phyloP scores from a whole-genome alignment of 2,329 filamentous ascomycete species.

The Aspergillus chevalieri region DNA sequence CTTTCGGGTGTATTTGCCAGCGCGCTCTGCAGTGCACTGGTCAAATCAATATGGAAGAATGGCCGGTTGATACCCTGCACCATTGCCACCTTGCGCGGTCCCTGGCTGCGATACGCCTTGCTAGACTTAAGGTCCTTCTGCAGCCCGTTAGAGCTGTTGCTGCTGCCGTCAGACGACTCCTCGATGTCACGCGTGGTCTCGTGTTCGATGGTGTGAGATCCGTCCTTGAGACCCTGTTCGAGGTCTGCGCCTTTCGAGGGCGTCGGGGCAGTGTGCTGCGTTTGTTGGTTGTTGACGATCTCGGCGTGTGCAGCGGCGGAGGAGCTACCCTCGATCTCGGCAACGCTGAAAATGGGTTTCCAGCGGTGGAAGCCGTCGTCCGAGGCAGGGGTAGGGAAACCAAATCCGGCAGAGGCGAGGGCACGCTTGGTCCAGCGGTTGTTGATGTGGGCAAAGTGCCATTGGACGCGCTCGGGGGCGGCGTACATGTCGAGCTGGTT shows the following conservation, averaged over 20 bases:
- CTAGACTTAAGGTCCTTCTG: conserved; percentile 44
- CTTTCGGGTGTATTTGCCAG: conserved; percentile 64
- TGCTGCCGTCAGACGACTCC: conserved; percentile 23
- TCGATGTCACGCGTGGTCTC: conserved; percentile 25
- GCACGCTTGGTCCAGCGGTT: conserved; percentile 94
- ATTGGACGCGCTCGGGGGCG: conserved; percentile 74
- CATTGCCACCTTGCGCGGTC: conserved; percentile 48
- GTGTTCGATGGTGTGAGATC: conserved; percentile 24
- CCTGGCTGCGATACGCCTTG: conserved; percentile 36
- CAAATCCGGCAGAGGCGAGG: conserved; percentile 80
- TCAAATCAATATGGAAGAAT: conserved; percentile 89
- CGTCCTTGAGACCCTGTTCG: conserved; percentile 27
- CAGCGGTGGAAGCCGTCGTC: conserved; percentile 60
- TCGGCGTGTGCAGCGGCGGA: conserved; percentile 67
- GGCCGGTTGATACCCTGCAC: conserved; percentile 84
- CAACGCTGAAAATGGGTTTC: conserved; percentile 93
- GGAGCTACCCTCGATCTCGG: conserved; percentile 68
- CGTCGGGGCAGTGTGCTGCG: conserved; percentile 12
- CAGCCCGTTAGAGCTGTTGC: conserved; percentile 27
- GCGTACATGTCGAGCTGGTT: conserved; percentile 88
- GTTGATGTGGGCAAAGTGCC: conserved; percentile 91
- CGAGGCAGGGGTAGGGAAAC: conserved; percentile 60
- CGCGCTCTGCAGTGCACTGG: conserved; percentile 79
- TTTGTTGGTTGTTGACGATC: conserved; percentile 53
- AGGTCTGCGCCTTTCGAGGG: conserved; percentile 18